Conservation (phyloP, 2,329 filamentous ascomycete genomes). For the Diplodia corticola region DNA sequence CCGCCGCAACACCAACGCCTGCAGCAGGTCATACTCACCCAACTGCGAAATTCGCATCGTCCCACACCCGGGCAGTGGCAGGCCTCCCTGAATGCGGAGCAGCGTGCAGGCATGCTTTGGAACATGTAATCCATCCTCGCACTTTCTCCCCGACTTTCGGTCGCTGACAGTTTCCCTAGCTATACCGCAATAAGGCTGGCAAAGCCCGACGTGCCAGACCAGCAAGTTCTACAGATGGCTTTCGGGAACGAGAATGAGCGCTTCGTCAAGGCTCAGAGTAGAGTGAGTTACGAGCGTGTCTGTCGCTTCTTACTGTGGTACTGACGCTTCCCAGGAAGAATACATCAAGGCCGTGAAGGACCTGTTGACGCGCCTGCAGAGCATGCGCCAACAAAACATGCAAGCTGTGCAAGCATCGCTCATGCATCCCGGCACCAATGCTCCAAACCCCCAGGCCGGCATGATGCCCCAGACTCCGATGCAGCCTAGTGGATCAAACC, state of each 20-base stretch:
- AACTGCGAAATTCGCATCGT: constrained; percentile 13
- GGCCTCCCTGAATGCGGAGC: background rate
- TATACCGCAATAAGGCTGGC: constrained; percentile 14
- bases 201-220: background rate
- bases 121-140: constrained; percentile 1
- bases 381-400: constrained; percentile 11
- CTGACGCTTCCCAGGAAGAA: constrained; percentile 6
- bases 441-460: constrained; percentile 28
- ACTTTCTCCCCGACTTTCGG: too few species aligned
- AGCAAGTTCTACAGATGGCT: constrained; percentile 7
- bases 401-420: constrained; percentile 13
- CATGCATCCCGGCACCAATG: constrained; percentile 17
- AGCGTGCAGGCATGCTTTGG: constrained; percentile 8
- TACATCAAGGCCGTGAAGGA: background rate
- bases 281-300: background rate
- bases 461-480: constrained; percentile 40
- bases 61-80: constrained; percentile 11
- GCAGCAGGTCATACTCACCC: constrained; percentile 7
- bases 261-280: background rate
- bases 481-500: constrained; percentile 40
- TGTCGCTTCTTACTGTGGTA: background rate
- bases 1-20: constrained; percentile 12
- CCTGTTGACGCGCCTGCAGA: background rate
- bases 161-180: constrained; percentile 2
- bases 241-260: background rate